Evolutionary conservation across 495 filamentous ascomycete species (phyloP), one percentile per base, ranked within the genome.

Genomic region (Friedmanniomyces simplex): DNA sequence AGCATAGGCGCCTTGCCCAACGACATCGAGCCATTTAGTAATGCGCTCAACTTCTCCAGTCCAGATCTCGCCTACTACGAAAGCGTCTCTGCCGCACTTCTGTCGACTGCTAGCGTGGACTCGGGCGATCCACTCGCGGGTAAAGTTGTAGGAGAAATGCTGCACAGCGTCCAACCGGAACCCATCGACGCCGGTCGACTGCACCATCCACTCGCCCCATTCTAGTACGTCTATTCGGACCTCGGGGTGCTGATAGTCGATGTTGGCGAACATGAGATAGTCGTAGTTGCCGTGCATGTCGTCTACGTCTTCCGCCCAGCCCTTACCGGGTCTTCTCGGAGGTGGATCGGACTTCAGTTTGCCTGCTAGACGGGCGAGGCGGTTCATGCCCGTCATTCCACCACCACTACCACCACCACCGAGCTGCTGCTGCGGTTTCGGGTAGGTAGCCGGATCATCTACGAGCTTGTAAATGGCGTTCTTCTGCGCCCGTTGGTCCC

Each of bases 21-120:
- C 80, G 36, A 74, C 69, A 21, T 82, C 74, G 30, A 89, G 70
- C 63, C 83, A 88, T 5, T 72, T 67, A 0, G 71, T 61, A 57
- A 89, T 75, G 30, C 74, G 71, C 14, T 76, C 63, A 1, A 77
- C 64, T 57, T 84, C 76, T 22, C 78, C 81, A 52, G 77, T 76
- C 86, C 85, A 89, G 64, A 83, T 88, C 63, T 89, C 87, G 26
- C 83, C 85, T 10, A 91, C 83, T 20, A 86, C 72, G 63, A 87
- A 87, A 69, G 79, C 82, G 10, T 80, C 71, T 0, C 69, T 61
- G 12, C 78, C 77, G 1, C 50, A n/a, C 25, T 54, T 42, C 16
- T 37, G 11, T 1, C 28, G 46, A 37, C 76, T 68, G 0, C 68
- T 63, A 14, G 72, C 60, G 24, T 82, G 73, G 28, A 88, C 60